These are phyloP conservation scores for Cochlearia excelsa DNA, from an alignment of 345 rosid genomes.

Conservation along the genomic window DNA sequence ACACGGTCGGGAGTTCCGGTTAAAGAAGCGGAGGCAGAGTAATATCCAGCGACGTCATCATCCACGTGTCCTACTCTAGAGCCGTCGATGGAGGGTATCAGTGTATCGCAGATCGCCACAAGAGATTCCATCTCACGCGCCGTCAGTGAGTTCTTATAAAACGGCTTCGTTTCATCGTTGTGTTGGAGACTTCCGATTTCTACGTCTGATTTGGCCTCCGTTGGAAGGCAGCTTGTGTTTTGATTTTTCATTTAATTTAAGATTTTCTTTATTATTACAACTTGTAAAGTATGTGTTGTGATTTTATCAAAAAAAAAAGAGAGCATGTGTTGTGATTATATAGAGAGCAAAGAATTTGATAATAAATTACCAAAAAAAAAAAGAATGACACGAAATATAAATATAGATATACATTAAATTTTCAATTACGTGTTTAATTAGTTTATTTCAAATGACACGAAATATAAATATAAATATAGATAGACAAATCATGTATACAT, in stretches of 20 bases:
- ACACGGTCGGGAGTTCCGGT: slow-evolving; percentile 70
- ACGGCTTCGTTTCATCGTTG: slow-evolving; percentile 21
- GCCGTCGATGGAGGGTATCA: slow-evolving; percentile 50
- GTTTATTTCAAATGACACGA: neutral
- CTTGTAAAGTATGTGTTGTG: neutral
- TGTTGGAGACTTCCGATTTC: slow-evolving; percentile 10
- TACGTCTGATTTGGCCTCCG: slow-evolving; percentile 3
- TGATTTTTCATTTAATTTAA: slow-evolving; percentile 8
- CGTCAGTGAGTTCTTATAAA: slow-evolving; percentile 48
- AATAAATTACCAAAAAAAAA: no score
- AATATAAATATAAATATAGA: neutral
- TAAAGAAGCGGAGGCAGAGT: slow-evolving; percentile 61
- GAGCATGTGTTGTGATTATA: slow-evolving; percentile 10
- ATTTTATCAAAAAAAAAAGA: no score
- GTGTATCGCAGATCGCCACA: slow-evolving; percentile 61
- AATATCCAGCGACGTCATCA: slow-evolving; percentile 37
- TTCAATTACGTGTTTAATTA: neutral
- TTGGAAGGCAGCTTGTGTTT: slow-evolving; percentile 9
- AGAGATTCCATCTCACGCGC: slow-evolving; percentile 67
- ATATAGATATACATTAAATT: no score
- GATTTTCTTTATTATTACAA: slow-evolving; percentile 5
- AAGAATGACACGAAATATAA: no score
- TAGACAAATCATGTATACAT: slow-evolving; percentile 5
- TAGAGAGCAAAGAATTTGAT: neutral
- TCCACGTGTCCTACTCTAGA: slow-evolving; percentile 20